Evolutionary conservation across 148 eudicot genomes (phyloP).

Genomic region (Talinum fruticosum): DNA sequence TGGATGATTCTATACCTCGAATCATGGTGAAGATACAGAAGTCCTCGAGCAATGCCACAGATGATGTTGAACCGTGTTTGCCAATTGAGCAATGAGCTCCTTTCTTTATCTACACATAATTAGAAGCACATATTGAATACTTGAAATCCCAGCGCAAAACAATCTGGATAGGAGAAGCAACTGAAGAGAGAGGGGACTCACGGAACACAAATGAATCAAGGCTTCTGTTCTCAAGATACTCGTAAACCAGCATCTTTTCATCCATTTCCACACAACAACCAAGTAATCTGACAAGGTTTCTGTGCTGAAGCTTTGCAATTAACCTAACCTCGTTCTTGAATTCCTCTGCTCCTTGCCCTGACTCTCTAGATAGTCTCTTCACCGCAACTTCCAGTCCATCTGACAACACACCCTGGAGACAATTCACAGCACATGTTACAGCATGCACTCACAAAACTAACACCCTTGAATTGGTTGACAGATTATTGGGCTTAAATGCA

Average conservation of each 20-base stretch:
- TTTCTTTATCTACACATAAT: conserved; percentile 41
- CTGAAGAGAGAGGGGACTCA: conserved; percentile 21
- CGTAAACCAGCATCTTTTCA: conserved; percentile 74
- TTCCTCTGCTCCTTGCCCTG: conserved; percentile 74
- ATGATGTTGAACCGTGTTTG: conserved; percentile 61
- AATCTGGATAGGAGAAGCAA: neutral
- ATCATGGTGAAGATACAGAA: conserved; percentile 79
- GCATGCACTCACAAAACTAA: neutral
- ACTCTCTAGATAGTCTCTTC: conserved; percentile 64
- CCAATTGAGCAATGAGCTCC: conserved; percentile 47
- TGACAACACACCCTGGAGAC: conserved; percentile 44
- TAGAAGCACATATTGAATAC: neutral
- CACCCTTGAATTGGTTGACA: too few relatives aligned
- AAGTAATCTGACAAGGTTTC: conserved; percentile 73
- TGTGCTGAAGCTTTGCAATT: conserved; percentile 80
- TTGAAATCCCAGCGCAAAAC: too few relatives aligned
- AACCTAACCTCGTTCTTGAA: conserved; percentile 68
- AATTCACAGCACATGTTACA: neutral
- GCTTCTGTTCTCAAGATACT: conserved; percentile 65
- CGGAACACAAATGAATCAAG: conserved; percentile 58
- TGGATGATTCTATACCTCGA: conserved; percentile 69
- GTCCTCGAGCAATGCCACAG: conserved; percentile 62
- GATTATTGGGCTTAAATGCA: too few relatives aligned
- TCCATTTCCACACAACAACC: conserved; percentile 74
- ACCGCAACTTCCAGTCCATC: conserved; percentile 70